Evolutionary conservation across 768 basidiomycete species (phyloP).

Genomic region (Bullera alba): DNA sequence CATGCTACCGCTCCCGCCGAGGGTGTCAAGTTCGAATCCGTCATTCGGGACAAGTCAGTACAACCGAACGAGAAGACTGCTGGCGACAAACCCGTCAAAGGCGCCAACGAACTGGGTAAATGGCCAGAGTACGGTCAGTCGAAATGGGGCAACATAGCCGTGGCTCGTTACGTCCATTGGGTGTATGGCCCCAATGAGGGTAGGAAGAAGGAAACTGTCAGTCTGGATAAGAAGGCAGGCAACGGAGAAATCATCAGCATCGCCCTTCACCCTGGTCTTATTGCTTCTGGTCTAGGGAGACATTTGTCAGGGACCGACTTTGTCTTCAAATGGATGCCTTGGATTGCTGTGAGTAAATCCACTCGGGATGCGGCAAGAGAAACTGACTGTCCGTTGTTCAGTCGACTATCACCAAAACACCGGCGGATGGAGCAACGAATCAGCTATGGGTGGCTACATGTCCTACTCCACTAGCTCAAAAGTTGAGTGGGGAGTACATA

Average conservation of each 20-base stretch:
- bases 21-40: slow-evolving; percentile 27
- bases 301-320: slow-evolving; percentile 13
- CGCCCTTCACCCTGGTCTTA: slow-evolving; percentile 34
- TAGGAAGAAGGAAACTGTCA: neutral
- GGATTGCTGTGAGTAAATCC: slow-evolving; percentile 21
- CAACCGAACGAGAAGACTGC: neutral
- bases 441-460: slow-evolving; percentile 36
- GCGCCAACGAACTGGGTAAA: slow-evolving; percentile 12
- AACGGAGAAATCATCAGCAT: slow-evolving; percentile 27
- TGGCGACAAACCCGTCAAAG: slow-evolving; percentile 2
- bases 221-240: neutral
- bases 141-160: slow-evolving; percentile 40
- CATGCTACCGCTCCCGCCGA: slow-evolving; percentile 21
- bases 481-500: slow-evolving; percentile 28
- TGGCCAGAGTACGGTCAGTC: slow-evolving; percentile 38
- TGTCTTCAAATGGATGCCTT: slow-evolving; percentile 13
- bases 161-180: slow-evolving; percentile 24
- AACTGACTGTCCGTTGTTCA: neutral
- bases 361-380: neutral
- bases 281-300: slow-evolving; percentile 25
- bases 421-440: slow-evolving; percentile 21
- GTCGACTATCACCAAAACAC: slow-evolving; percentile 8
- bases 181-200: slow-evolving; percentile 15
- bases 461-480: slow-evolving; percentile 13
- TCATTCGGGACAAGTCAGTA: slow-evolving; percentile 6